A percentile compares a stretch with the other conserved stretches of the same genome.
Conservation (phyloP, 106 monocot genomes). For the Xerophyta viscosa region DNA sequence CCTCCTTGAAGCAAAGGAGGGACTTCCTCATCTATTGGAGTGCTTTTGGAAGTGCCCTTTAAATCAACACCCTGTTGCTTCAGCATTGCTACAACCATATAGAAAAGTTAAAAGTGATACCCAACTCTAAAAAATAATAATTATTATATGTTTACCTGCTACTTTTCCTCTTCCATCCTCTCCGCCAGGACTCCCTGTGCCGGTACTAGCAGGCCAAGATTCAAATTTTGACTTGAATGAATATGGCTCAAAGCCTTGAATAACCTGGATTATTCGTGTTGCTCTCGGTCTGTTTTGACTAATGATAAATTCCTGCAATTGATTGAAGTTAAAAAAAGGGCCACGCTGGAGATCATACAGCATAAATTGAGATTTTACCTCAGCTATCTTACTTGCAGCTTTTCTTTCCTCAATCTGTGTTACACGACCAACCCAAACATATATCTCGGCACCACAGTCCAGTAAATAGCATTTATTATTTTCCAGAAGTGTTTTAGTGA, state of each 20-base stretch:
- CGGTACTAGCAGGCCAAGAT: conserved; percentile 60
- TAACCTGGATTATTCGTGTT: conserved; percentile 65
- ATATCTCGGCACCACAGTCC: conserved; percentile 85
- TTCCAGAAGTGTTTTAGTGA: conserved; percentile 68
- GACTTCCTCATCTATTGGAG: conserved; percentile 58
- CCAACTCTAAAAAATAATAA: too few relatives aligned
- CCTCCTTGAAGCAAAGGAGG: conserved; percentile 69
- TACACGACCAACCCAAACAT: conserved; percentile 91
- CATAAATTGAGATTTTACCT: conserved; percentile 30
- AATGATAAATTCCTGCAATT: conserved; percentile 48
- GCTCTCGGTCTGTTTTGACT: conserved; percentile 65
- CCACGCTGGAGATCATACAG: neutral
- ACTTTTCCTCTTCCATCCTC: conserved; percentile 99
- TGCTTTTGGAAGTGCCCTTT: conserved; percentile 64
- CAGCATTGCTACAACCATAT: conserved; percentile 46
- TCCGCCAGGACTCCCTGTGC: conserved; percentile 26
- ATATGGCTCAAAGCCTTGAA: conserved; percentile 86
- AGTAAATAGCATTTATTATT: conserved; percentile 91
- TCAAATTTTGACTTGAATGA: conserved; percentile 94
- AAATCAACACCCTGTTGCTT: conserved; percentile 93
- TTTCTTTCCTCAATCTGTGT: conserved; percentile 91
- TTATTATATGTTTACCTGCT: too few relatives aligned
- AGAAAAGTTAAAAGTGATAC: conserved; percentile 7
- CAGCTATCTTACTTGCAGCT: conserved; percentile 59
- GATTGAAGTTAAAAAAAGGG: neutral